These are phyloP conservation scores for Massarina eburnea DNA, from an alignment of 2,329 filamentous ascomycete species.

Conservation along the genomic window DNA sequence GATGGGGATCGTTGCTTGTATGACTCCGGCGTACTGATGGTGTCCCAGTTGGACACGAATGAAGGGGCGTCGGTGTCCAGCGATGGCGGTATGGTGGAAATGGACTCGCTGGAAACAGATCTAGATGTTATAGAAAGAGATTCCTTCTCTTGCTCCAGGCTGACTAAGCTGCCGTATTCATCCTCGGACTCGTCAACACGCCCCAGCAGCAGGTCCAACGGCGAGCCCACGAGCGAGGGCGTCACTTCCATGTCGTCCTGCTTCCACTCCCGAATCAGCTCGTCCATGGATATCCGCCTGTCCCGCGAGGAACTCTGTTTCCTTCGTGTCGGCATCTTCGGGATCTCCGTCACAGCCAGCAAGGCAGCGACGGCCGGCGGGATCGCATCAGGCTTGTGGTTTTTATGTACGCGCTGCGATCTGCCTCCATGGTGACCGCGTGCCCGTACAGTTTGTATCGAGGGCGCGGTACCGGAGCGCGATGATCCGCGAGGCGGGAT, in stretches of 20 bases:
- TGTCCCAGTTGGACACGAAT: conserved; percentile 46
- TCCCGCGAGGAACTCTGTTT: conserved; percentile 45
- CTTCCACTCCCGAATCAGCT: conserved; percentile 58
- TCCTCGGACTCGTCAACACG: conserved; percentile 52
- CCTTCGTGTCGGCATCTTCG: conserved; percentile 49
- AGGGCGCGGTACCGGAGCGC: conserved; percentile 23
- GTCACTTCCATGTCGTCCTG: conserved; percentile 48
- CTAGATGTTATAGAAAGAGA: conserved; percentile 47
- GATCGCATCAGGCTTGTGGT: conserved; percentile 49
- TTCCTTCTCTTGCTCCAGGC: conserved; percentile 48
- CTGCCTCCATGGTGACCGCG: conserved; percentile 34
- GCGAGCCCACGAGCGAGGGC: conserved; percentile 46
- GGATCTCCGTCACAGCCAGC: conserved; percentile 62
- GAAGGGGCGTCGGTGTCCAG: conserved; percentile 51
- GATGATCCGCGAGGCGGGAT: conserved; percentile 41
- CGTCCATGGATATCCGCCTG: conserved; percentile 56
- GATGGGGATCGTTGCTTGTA: conserved; percentile 26
- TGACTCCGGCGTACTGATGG: conserved; percentile 38
- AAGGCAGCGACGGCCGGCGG: conserved; percentile 60
- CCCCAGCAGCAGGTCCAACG: conserved; percentile 59
- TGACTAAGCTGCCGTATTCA: conserved; percentile 44
- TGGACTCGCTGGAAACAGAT: conserved; percentile 61
- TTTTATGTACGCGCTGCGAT: conserved; percentile 25
- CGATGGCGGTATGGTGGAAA: conserved; percentile 52
- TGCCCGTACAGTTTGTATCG: conserved; percentile 33